These are phyloP conservation scores for Casuarina cunninghamiana DNA, from an alignment of 306 rosid genomes.

Conservation along the genomic window DNA sequence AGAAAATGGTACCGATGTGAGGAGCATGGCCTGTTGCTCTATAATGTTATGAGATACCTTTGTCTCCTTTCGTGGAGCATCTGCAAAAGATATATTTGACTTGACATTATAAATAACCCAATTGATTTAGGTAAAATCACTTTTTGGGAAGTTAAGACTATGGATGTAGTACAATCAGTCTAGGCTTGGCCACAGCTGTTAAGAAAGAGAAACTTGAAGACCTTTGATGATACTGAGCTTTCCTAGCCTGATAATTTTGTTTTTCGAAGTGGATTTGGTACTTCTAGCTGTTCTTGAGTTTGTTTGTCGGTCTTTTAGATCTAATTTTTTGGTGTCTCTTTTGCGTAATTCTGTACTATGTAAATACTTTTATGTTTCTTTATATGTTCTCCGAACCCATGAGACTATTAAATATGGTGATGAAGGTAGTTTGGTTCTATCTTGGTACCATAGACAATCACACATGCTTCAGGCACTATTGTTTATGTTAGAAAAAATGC, in stretches of 20 bases:
- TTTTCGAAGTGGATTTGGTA: too few species aligned
- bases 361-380: neutral
- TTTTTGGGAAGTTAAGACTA: neutral
- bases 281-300: too few species aligned
- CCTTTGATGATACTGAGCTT: too few species aligned
- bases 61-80: neutral
- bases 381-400: neutral
- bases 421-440: neutral
- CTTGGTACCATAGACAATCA: neutral
- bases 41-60: neutral
- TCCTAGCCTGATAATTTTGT: too few species aligned
- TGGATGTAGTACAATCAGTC: too few species aligned
- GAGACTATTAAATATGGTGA: neutral
- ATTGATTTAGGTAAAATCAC: neutral
- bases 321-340: neutral
- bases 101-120: neutral
- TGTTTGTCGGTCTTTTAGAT: too few species aligned
- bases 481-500: neutral
- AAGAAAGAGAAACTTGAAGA: too few species aligned
- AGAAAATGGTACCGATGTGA: conserved; percentile 1
- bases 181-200: too few species aligned
- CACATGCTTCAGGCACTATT: neutral
- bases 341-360: too few species aligned
- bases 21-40: neutral
- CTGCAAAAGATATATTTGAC: neutral